phyloP scores from a whole-genome alignment of 352 stramenopile genomes.

The Globisporangium irregulare region DNA sequence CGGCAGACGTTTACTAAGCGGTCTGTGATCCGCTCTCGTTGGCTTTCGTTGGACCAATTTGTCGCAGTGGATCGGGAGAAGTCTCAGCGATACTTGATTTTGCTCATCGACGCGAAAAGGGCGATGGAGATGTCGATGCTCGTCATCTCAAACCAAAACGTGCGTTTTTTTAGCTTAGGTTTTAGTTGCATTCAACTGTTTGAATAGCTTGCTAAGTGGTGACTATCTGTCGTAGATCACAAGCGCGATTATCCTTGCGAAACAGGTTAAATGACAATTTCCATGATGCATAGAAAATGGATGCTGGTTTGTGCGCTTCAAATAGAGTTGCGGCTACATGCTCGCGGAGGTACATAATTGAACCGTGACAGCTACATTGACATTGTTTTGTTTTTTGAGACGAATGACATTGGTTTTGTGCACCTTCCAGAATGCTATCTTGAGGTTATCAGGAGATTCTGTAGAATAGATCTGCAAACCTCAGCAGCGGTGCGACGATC shows the following conservation, averaged over 20 bases:
- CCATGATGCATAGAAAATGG: background rate
- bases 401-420: too few relatives aligned
- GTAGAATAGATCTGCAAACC: background rate
- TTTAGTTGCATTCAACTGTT: too few relatives aligned
- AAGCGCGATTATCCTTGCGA: background rate
- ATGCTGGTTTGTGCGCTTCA: background rate
- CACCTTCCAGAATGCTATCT: too few relatives aligned
- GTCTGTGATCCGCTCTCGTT: background rate
- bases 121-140: too few relatives aligned
- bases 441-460: too few relatives aligned
- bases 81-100: background rate
- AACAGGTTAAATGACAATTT: background rate
- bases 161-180: too few relatives aligned
- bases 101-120: too few relatives aligned
- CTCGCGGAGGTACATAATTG: too few relatives aligned
- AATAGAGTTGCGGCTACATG: background rate
- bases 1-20: background rate
- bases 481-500: background rate
- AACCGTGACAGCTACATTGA: too few relatives aligned
- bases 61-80: background rate
- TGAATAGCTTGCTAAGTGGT: too few relatives aligned
- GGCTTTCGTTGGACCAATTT: background rate
- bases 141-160: background rate
- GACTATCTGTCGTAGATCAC: background rate
- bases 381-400: too few relatives aligned